These are phyloP conservation scores for Cordyceps cicadae DNA, from an alignment of 2,329 filamentous ascomycete genomes.

Conservation along the genomic window DNA sequence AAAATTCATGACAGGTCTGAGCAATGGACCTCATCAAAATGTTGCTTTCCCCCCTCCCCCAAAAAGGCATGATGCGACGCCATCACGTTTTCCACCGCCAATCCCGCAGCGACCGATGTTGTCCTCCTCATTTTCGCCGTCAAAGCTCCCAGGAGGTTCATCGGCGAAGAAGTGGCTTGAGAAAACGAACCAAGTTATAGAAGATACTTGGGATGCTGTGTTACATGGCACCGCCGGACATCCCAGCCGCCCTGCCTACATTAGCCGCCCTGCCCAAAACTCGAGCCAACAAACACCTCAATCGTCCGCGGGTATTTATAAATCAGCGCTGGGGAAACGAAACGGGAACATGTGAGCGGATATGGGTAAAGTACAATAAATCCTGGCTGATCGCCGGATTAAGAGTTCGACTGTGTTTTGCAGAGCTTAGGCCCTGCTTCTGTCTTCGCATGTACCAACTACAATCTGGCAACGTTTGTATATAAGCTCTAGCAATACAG, in stretches of 20 bases:
- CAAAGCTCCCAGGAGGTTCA: constrained; percentile 24
- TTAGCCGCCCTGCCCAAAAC: not conserved
- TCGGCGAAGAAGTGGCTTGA: constrained; percentile 28
- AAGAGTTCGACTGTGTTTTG: too few species aligned
- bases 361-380: too few species aligned
- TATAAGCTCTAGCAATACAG: too few species aligned
- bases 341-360: not conserved
- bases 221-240: constrained; percentile 15
- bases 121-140: not conserved
- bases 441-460: too few species aligned
- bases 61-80: not conserved
- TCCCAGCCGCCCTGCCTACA: not conserved
- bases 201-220: constrained; percentile 25
- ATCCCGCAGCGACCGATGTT: not conserved
- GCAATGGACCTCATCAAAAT: not conserved
- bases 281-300: not conserved
- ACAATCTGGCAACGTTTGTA: too few species aligned
- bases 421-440: too few species aligned
- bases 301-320: not conserved
- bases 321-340: not conserved
- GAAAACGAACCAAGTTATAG: constrained; percentile 27
- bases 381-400: too few species aligned
- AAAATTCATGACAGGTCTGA: not conserved
- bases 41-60: constrained; percentile 1
- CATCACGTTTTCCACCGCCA: not conserved